phyloP scores from a whole-genome alignment of 1,284 basidiomycete species.

The Microbotryum saponariae region DNA sequence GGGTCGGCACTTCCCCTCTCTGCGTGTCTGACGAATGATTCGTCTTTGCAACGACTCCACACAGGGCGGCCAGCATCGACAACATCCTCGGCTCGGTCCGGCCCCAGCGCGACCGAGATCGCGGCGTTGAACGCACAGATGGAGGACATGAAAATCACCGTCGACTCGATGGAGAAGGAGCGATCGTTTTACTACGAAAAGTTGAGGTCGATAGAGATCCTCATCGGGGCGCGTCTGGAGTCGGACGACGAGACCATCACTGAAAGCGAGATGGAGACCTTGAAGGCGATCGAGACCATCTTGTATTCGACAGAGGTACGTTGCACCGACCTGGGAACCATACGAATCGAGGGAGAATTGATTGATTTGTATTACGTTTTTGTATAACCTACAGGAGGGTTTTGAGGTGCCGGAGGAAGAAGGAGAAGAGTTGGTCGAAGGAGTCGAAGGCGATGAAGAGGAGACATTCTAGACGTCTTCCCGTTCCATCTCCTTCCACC shows the following conservation, averaged over 20 bases:
- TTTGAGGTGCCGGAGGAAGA: slow-evolving; percentile 61
- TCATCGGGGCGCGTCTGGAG: slow-evolving; percentile 51
- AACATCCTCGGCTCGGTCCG: slow-evolving; percentile 4
- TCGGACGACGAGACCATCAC: slow-evolving; percentile 27
- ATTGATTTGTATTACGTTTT: neutral
- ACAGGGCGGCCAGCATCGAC: neutral
- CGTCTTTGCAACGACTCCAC: neutral
- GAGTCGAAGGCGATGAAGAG: slow-evolving; percentile 23
- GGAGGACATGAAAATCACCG: slow-evolving; percentile 68
- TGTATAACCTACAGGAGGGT: slow-evolving; percentile 46
- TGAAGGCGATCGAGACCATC: slow-evolving; percentile 83
- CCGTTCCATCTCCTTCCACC: neutral
- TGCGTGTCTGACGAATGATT: neutral
- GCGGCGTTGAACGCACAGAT: slow-evolving; percentile 66
- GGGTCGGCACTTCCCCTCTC: neutral
- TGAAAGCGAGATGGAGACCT: slow-evolving; percentile 58
- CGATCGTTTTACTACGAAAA: slow-evolving; percentile 95
- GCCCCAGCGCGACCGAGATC: slow-evolving; percentile 41
- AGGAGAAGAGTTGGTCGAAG: slow-evolving; percentile 34
- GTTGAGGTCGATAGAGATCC: slow-evolving; percentile 91
- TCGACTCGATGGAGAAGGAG: slow-evolving; percentile 55
- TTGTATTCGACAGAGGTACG: slow-evolving; percentile 87
- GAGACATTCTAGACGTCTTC: slow-evolving; percentile 33
- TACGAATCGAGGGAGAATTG: slow-evolving; percentile 1
- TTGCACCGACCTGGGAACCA: slow-evolving; percentile 2